Percentiles rank a stretch among this genome's conserved stretches.
Evolutionary conservation across 805 yeast species (phyloP).

Genomic region (Cyberlindnera mrakii): DNA sequence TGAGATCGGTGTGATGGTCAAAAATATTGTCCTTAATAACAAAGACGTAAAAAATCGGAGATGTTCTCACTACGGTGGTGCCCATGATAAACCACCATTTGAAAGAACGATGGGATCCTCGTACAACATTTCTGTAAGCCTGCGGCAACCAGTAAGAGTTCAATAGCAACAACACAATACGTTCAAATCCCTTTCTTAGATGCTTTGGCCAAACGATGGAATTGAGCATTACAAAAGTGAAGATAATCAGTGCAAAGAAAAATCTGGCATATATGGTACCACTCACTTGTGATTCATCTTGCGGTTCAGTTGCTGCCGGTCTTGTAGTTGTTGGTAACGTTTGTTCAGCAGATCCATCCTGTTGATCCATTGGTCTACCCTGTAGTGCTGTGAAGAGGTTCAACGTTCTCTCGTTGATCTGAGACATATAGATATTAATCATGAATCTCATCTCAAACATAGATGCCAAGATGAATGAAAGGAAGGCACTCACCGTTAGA

Average conservation of each 20-base stretch:
- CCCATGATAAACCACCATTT: conserved; percentile 74
- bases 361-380: conserved; percentile 45
- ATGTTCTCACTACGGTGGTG: conserved; percentile 51
- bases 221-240: conserved; percentile 51
- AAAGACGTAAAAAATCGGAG: conserved; percentile 63
- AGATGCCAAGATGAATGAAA: conserved; percentile 63
- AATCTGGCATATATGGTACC: conserved; percentile 55
- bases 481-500: conserved; percentile 61
- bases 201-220: conserved; percentile 58
- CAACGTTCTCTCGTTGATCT: conserved; percentile 65
- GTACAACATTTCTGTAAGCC: conserved; percentile 65
- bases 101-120: conserved; percentile 64
- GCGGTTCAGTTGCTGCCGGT: conserved; percentile 19
- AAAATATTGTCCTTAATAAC: conserved; percentile 52
- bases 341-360: conserved; percentile 2
- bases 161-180: conserved; percentile 39
- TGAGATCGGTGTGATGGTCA: conserved; percentile 58
- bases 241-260: conserved; percentile 45
- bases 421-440: conserved; percentile 61
- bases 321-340: conserved; percentile 19
- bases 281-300: conserved; percentile 49
- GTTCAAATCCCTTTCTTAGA: conserved; percentile 53
- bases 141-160: conserved; percentile 90
- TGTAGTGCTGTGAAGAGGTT: conserved; percentile 60
- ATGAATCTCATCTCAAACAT: conserved; percentile 73